Conservation (phyloP, 768 basidiomycete genomes). For the Termitomyces sp. region DNA sequence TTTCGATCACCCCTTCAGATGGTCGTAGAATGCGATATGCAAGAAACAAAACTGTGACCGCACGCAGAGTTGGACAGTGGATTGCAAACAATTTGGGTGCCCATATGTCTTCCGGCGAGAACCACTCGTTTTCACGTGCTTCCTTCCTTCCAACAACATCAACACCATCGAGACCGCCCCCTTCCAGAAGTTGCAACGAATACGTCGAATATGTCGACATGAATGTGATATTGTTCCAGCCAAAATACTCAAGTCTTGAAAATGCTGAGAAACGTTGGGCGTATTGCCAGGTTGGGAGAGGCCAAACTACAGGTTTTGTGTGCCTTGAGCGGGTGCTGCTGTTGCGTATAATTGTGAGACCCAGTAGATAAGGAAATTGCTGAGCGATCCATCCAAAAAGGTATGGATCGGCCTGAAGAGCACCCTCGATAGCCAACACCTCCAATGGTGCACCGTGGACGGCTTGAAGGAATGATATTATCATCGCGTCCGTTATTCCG, state of each 20-base stretch:
- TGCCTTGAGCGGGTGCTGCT: neutral
- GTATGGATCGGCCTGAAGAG: neutral
- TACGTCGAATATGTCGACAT: neutral
- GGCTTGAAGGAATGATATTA: neutral
- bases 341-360: neutral
- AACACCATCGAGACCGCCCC: neutral
- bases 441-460: neutral
- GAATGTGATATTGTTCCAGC: neutral
- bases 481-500: neutral
- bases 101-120: neutral
- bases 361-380: neutral
- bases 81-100: neutral
- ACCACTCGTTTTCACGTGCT: neutral
- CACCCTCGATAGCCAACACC: neutral
- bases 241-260: neutral
- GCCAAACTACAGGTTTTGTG: neutral
- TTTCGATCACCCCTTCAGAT: neutral
- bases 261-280: neutral
- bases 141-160: neutral
- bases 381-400: neutral
- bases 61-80: slow-evolving; percentile 1
- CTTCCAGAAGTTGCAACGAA: neutral
- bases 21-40: neutral
- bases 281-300: slow-evolving; percentile 2
- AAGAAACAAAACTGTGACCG: neutral